Percentiles rank a stretch among this genome's conserved stretches.
These are phyloP conservation scores for Ochetophila trinervis DNA, from an alignment of 306 rosid genomes.

Conservation along the genomic window DNA sequence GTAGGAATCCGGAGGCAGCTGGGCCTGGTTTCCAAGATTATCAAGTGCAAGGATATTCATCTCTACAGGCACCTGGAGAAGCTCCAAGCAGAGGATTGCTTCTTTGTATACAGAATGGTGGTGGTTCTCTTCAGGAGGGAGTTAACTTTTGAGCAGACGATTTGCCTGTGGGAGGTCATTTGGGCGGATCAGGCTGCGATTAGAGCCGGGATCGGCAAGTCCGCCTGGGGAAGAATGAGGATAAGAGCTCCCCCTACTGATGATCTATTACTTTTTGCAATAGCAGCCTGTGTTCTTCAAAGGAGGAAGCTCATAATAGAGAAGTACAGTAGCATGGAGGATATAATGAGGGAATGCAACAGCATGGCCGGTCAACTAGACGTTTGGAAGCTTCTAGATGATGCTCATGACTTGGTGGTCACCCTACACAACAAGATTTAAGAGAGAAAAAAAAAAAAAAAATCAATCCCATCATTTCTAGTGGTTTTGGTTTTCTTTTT, in stretches of 20 bases:
- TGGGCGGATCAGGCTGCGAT: constrained; percentile 32
- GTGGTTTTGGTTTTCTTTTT: constrained; percentile 2
- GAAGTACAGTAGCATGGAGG: constrained; percentile 32
- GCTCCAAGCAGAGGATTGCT: constrained; percentile 30
- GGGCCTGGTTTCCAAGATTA: constrained; percentile 24
- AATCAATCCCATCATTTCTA: background rate
- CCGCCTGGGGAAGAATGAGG: constrained; percentile 26
- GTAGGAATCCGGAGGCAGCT: constrained; percentile 31
- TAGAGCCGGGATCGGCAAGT: constrained; percentile 20
- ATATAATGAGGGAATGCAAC: constrained; percentile 33
- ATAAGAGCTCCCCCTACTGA: constrained; percentile 27
- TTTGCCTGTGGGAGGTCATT: constrained; percentile 32
- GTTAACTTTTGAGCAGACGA: constrained; percentile 25
- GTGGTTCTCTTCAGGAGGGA: constrained; percentile 32
- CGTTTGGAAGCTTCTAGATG: constrained; percentile 31
- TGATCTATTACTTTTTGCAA: constrained; percentile 24
- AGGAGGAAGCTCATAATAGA: constrained; percentile 26
- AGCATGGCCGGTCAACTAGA: constrained; percentile 29
- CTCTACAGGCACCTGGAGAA: constrained; percentile 31
- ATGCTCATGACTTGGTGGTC: constrained; percentile 30
- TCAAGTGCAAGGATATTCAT: constrained; percentile 25
- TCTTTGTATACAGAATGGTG: constrained; percentile 32
- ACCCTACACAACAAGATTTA: constrained; percentile 24
- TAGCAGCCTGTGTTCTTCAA: constrained; percentile 27
- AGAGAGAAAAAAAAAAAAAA: background rate